Base-by-base conservation (phyloP, 306 rosid species). In the Delonix regia region DNA sequence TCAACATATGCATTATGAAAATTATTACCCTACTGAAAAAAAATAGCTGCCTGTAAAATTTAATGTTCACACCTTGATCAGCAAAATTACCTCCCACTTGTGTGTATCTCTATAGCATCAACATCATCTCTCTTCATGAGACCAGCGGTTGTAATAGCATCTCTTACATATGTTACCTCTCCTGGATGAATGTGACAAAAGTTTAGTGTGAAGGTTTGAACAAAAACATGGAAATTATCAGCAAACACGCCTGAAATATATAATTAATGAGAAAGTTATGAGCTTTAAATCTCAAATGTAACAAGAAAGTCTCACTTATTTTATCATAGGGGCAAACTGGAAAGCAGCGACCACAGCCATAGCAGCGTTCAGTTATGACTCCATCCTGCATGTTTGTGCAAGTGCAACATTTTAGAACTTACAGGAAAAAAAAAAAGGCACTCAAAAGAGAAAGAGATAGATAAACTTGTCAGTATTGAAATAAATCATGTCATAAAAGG, bases 281-380 rank as follows among this genome's bases (percentile, higher is more conserved):
- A 79, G 25, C 71, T 66, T 24, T 56, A 36, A 73, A 62, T 68
- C 64, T 47, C 44, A 55, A 30, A 39, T 66, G 33, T 66, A 82
- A 69, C 25, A 45, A 73, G 74, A 68, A 44, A 42, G 19, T 69
- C 85, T 4, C 74, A 94, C 98, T 94, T 86, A 94, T 94, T 86
- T 90, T 87, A 77, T 94, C 97, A 14, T 87, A 94, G 52, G 98
- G 98, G 81, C 98, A 94, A 73, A 92, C 85, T n/a, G 98, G 98
- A 78, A 87, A 82, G 88, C 98, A 94, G 38, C 97, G 97, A 30
- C 98, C 97, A 73, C 98, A 94, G 30, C 98, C 98, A 81, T 94
- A 94, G 73, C 98, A 94, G 42, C 98, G 97, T 53, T 94, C 98
- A 0, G 94, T 87, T 75, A 90, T 84, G 82, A 94, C 97, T 81